Evolutionary conservation across 345 rosid genomes (phyloP).

Genomic region (Brassica carinata): DNA sequence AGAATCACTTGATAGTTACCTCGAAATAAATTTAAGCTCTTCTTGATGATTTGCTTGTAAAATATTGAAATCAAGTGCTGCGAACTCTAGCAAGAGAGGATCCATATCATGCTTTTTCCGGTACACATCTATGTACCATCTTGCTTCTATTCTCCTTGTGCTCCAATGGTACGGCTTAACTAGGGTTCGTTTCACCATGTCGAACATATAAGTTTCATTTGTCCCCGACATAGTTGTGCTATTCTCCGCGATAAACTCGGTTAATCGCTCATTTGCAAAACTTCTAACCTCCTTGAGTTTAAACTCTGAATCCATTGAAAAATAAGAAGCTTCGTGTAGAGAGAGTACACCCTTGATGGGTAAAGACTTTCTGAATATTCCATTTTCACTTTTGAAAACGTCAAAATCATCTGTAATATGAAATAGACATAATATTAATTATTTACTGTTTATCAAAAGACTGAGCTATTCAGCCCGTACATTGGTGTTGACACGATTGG

Average conservation of each 20-base stretch:
- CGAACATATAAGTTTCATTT: conserved; percentile 1
- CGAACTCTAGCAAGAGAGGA: conserved; percentile 45
- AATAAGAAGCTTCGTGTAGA: conserved; percentile 41
- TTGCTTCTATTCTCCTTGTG: conserved; percentile 47
- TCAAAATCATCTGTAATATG: conserved; percentile 34
- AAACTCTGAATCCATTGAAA: conserved; percentile 19
- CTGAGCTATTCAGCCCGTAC: not conserved
- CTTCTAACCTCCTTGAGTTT: conserved; percentile 31
- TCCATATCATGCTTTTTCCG: conserved; percentile 17
- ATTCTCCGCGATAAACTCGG: not conserved
- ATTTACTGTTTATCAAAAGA: not conserved
- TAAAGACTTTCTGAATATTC: conserved; percentile 2
- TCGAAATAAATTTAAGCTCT: conserved; percentile 45
- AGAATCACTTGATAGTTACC: conserved; percentile 14
- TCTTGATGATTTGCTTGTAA: conserved; percentile 48
- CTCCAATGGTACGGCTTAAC: conserved; percentile 52
- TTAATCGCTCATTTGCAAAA: conserved; percentile 28
- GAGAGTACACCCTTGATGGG: conserved; percentile 27
- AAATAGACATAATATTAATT: not conserved
- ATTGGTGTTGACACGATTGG: not conserved
- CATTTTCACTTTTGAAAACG: conserved; percentile 23
- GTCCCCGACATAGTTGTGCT: not conserved
- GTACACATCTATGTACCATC: conserved; percentile 53
- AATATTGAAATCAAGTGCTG: conserved; percentile 50
- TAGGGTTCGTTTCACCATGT: conserved; percentile 40